These are phyloP conservation scores for Sicyos baderoa DNA, from an alignment of 306 rosid genomes.

Conservation along the genomic window DNA sequence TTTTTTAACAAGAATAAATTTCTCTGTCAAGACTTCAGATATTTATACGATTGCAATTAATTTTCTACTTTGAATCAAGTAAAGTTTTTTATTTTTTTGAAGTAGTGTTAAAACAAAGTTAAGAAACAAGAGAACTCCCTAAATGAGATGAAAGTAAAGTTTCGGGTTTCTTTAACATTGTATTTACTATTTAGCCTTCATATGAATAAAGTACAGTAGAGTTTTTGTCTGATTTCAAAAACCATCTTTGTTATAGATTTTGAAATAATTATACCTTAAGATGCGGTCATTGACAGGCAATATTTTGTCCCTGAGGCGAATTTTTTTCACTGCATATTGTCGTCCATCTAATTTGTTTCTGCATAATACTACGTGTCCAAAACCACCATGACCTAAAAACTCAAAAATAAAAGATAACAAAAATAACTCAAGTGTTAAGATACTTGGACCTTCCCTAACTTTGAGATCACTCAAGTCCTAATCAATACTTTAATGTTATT, in stretches of 20 bases:
- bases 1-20: not conserved
- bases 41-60: not conserved
- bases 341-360: slow-evolving; percentile 92
- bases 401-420: too few species aligned
- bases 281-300: slow-evolving; percentile 68
- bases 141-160: not conserved
- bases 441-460: too few species aligned
- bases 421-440: too few species aligned
- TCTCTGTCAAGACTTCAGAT: not conserved
- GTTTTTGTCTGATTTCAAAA: not conserved
- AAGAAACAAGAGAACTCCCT: too few species aligned
- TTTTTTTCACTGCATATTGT: slow-evolving; percentile 92
- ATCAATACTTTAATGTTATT: too few species aligned
- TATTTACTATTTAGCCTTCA: not conserved
- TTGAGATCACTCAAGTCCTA: too few species aligned
- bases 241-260: not conserved
- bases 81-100: not conserved
- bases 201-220: not conserved
- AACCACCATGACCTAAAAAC: slow-evolving; percentile 99
- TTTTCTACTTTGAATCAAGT: not conserved
- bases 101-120: too few species aligned
- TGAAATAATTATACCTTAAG: slow-evolving; percentile 52
- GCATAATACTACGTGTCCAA: slow-evolving; percentile 89
- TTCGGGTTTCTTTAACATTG: not conserved
- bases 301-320: slow-evolving; percentile 79